Evolutionary conservation across 768 basidiomycete genomes (phyloP), one percentile per base, ranked within the genome.

Genomic region (Termitomyces sp.): DNA sequence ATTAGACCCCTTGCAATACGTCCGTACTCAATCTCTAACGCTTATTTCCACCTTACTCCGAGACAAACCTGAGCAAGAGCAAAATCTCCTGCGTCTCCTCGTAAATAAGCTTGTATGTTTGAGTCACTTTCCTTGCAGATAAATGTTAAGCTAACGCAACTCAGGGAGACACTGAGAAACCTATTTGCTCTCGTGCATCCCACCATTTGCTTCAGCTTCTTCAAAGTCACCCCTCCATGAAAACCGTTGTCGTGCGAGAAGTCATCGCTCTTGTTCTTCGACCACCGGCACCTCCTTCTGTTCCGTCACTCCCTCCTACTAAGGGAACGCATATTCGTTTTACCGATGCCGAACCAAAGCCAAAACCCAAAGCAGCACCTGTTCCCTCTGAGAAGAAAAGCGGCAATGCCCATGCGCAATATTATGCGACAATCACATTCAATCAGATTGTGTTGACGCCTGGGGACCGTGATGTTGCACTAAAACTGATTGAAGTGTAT

Each of bases 11-110:
- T 77, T 98, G 3, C 78, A 86, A 2, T 98, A 95, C 62, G 87
- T 97, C 54, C 86, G 94, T 37, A 94, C 81, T 0, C 94, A 96
- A 70, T 77, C 89, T 0, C 78, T 97, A 53, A 80, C 78, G 24
- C 77, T 95, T 37, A 83, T 94, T 35, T 83, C 80, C 67, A 86
- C 83, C 28, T 82, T 98, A 5, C 82, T 99, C 11, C 81, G 83
- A 32, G 88, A 88, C 56, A 94, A 93, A 63, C 93, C 96, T 0
- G 97, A 99, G 68, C 97, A 99, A 68, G 97, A 98, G 67, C 93
- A 98, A 65, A 99, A 99, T 73, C 74, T 98, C 30, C 81, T 98
- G 5, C 83, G 88, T 28, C 75, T 98, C 5, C 84, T 98, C 8
- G 93, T 93, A 34, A 96, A 98, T 75, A 98, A 98, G 68, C 82